Base-by-base conservation (phyloP, 2,329 filamentous ascomycete genomes). In the Kalaharituber pfeilii region DNA sequence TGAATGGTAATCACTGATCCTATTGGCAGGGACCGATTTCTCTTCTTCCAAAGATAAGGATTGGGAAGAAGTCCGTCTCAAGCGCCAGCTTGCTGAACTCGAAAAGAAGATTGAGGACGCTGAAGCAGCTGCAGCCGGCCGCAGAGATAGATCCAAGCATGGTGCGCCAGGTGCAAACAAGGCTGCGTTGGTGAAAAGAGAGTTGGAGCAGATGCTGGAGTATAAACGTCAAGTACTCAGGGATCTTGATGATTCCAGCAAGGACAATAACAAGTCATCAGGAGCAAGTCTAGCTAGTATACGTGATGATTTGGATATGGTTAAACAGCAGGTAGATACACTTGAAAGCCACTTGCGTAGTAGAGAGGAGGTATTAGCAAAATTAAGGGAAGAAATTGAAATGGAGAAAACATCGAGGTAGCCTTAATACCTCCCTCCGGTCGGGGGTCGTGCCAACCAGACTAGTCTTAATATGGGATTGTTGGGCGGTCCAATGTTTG, bases 61-160 rank as follows among this genome's bases (percentile, higher is more conserved):
- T 67, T 96, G 91, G 87, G 91, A 98, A 69, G 91, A 96, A 69
- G 91, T 96, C 45, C 79, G 88, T 53, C 75, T 98, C 60, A 89
- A 93, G 75, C 88, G 91, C 67, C 87, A 96, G 69, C 77, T 98
- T 28, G 76, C 80, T 24, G 89, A 96, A 63, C 73, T 98, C 26
- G 88, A 98, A 64, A 77, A 82, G 54, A 94, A 93, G 73, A 82
- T 95, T 58, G 79, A 81, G 30, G 81, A 83, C 56, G 82, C 94
- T 1, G 87, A 93, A 69, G 76, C 80, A 55, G 78, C 80, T 44
- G 80, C 81, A 0, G 78, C 83, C 63, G 76, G 77, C 57, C 74
- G 78, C 55, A 75, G 74, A 69, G 67, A 74, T 67, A 63, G 72
- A 65, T 53, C 55, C 51, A 53, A 57, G 52, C 53, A 64, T 56